Evolutionary conservation across 495 filamentous ascomycete species (phyloP).

Genomic region (Jackrogersella minutella): DNA sequence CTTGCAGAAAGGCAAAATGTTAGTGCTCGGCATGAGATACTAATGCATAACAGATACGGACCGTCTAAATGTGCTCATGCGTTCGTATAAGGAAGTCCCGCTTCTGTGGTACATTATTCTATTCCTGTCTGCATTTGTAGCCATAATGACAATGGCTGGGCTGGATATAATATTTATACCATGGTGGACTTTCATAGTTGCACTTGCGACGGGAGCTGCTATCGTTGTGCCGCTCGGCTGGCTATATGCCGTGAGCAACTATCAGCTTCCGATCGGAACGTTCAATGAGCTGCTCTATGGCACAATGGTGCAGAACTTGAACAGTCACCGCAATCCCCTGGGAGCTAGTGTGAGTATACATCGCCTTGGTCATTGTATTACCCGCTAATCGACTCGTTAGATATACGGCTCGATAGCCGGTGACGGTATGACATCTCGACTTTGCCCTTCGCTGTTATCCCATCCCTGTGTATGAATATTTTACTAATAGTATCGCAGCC

Average conservation of each 20-base stretch:
- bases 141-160: slow-evolving; percentile 56
- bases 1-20: neutral
- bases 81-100: slow-evolving; percentile 63
- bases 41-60: slow-evolving; percentile 49
- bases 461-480: neutral
- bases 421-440: slow-evolving; percentile 31
- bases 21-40: neutral
- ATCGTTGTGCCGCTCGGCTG: slow-evolving; percentile 63
- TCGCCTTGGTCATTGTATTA: neutral
- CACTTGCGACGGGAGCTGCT: slow-evolving; percentile 56
- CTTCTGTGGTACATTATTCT: slow-evolving; percentile 62
- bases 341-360: slow-evolving; percentile 53
- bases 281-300: slow-evolving; percentile 67
- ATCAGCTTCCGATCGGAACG: slow-evolving; percentile 60
- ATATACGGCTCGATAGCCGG: slow-evolving; percentile 61
- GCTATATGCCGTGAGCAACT: slow-evolving; percentile 65
- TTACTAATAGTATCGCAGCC: slow-evolving; percentile 24
- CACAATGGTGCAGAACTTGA: slow-evolving; percentile 61
- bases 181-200: slow-evolving; percentile 65
- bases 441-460: too few species aligned
- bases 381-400: slow-evolving; percentile 20
- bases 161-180: slow-evolving; percentile 63
- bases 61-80: slow-evolving; percentile 62
- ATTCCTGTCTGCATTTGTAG: slow-evolving; percentile 57
- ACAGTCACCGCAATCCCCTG: slow-evolving; percentile 57